Percentiles rank a stretch among this genome's conserved stretches.
Conservation (phyloP, 371 early-diverging fungal species). For the Apophysomyces trapeziformis region DNA sequence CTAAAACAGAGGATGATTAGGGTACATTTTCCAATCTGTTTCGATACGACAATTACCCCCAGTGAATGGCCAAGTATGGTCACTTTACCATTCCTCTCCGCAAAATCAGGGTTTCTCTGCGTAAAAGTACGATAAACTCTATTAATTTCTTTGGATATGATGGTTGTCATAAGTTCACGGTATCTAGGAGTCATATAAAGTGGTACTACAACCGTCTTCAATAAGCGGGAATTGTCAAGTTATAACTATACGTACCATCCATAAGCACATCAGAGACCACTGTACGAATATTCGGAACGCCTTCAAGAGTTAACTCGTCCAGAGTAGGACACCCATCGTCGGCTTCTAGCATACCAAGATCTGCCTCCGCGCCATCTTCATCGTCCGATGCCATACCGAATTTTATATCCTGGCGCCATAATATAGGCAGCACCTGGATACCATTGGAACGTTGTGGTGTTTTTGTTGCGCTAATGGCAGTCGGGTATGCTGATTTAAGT, state of each 20-base stretch:
- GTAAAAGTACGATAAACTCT: conserved; percentile 73
- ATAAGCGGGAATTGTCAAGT: no score
- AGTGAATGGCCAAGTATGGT: conserved; percentile 83
- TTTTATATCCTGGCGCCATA: conserved; percentile 81
- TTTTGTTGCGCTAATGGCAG: conserved; percentile 29
- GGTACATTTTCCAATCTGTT: conserved; percentile 3
- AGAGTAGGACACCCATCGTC: conserved; percentile 72
- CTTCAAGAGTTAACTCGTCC: conserved; percentile 81
- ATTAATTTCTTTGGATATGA: conserved; percentile 78
- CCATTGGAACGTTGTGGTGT: conserved; percentile 52
- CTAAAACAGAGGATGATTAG: conserved; percentile 5
- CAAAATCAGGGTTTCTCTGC: conserved; percentile 74
- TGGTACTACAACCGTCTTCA: conserved; percentile 54
- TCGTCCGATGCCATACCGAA: conserved; percentile 67
- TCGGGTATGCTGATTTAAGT: conserved; percentile 60
- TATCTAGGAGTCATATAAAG: conserved; percentile 84
- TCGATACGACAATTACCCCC: conserved; percentile 49
- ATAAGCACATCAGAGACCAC: conserved; percentile 83
- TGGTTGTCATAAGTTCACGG: conserved; percentile 78
- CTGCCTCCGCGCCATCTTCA: conserved; percentile 53
- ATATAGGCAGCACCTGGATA: conserved; percentile 84
- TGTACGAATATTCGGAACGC: conserved; percentile 81
- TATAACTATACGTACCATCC: conserved; percentile 61
- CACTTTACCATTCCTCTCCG: conserved; percentile 69
- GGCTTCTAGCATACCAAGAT: conserved; percentile 54